phyloP scores from a whole-genome alignment of 1,284 basidiomycete species.

The Wallemia hederae region DNA sequence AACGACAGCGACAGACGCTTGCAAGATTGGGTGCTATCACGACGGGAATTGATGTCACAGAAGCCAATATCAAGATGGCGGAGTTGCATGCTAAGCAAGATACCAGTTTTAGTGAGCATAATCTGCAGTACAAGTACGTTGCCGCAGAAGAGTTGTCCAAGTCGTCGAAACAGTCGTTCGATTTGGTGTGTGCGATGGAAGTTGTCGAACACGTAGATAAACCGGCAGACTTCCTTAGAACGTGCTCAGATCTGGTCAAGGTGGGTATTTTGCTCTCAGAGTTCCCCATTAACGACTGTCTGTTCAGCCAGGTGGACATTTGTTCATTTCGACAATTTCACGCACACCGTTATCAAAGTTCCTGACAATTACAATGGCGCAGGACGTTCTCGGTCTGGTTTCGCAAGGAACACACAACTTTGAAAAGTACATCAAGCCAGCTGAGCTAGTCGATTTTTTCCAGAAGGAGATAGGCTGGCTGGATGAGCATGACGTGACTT shows the following conservation, averaged over 20 bases:
- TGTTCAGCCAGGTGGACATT: slow-evolving; percentile 61
- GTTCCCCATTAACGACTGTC: background rate
- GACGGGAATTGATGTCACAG: slow-evolving; percentile 66
- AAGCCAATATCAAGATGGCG: slow-evolving; percentile 62
- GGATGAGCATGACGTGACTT: slow-evolving; percentile 9
- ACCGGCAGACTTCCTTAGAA: slow-evolving; percentile 50
- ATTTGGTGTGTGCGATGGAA: slow-evolving; percentile 91
- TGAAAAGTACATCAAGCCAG: slow-evolving; percentile 63
- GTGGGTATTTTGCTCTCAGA: slow-evolving; percentile 19
- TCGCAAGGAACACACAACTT: slow-evolving; percentile 74
- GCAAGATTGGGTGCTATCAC: slow-evolving; percentile 63
- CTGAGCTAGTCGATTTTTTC: slow-evolving; percentile 67
- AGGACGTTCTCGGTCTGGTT: slow-evolving; percentile 54
- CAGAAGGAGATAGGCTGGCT: slow-evolving; percentile 23
- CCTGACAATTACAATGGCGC: slow-evolving; percentile 69
- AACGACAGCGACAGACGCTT: slow-evolving; percentile 14
- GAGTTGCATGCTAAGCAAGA: slow-evolving; percentile 53
- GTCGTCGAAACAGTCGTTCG: slow-evolving; percentile 32
- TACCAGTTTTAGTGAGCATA: slow-evolving; percentile 8
- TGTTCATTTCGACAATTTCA: slow-evolving; percentile 87
- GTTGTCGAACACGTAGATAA: slow-evolving; percentile 92
- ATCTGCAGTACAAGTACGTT: slow-evolving; percentile 37
- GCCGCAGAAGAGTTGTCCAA: slow-evolving; percentile 45
- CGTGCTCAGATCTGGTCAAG: slow-evolving; percentile 56
- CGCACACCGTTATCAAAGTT: slow-evolving; percentile 70